Evolutionary conservation across 2,329 filamentous ascomycete genomes (phyloP), one percentile per base, ranked within the genome.

Genomic region (Fusarium decemcellulare): DNA sequence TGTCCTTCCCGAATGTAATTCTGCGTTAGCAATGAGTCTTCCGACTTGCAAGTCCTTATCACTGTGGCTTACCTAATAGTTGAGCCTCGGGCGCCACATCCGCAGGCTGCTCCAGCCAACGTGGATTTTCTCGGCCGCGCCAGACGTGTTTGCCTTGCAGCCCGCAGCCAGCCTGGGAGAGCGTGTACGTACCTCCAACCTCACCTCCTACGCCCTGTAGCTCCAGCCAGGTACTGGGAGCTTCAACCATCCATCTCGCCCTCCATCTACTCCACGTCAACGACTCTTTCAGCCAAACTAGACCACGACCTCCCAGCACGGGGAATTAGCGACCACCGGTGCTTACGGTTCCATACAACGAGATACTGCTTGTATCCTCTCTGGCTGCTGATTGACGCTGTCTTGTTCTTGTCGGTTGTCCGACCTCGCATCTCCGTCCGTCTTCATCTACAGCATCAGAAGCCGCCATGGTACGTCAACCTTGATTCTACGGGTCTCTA

Each of bases 101-200:
- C 16, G 37, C 40, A 68, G 68, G 64, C 68, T 68, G 16, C 68
- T 51, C 59, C 40, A 61, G 58, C 44, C 63, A 55, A 65, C 71
- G 71, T 73, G 61, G 71, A 70, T 68, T 63, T 72, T 65, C 70
- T 47, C 50, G 76, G 77, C 77, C 78, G 74, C 80, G 80, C 80
- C 80, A 82, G 79, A 79, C 72, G 75, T 81, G 80, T 81, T 82
- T 82, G 81, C 81, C 81, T 82, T 80, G 77, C 71, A 66, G 59
- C 62, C 50, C 47, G 42, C 42, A 42, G 12, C 43, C 51, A 48
- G 51, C 37, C 48, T 53, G 34, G 43, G 44, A 57, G 40, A 23
- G 23, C 23, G 59, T 68, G 59, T 73, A 72, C 71, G 71, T 75
- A 67, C 68, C 65, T 69, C 58, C 52, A 55, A 61, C 65, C 47